Percentiles rank a stretch among this genome's conserved stretches.
phyloP scores from a whole-genome alignment of 2,329 filamentous ascomycete genomes.

The Aquanectria penicillioides region DNA sequence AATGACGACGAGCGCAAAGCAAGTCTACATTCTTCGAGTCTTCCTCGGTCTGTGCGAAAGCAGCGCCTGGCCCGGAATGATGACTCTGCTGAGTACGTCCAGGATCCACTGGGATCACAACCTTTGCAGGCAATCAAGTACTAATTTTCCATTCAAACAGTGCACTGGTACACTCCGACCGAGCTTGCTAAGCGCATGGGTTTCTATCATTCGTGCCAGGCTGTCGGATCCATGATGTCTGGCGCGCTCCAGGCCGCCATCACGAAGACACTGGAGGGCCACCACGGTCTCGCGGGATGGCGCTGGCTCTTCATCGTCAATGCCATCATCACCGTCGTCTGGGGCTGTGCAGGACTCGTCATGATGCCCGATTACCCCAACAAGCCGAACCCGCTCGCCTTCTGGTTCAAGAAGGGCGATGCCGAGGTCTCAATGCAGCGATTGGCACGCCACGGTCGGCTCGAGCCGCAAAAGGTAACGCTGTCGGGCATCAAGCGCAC shows the following conservation, averaged over 20 bases:
- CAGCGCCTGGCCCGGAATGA: conserved; percentile 49
- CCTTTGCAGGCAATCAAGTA: not conserved
- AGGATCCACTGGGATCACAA: not conserved
- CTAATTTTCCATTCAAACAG: not conserved
- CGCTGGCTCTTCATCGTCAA: conserved; percentile 58
- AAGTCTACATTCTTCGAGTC: conserved; percentile 51
- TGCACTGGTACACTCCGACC: conserved; percentile 27
- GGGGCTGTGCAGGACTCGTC: conserved; percentile 46
- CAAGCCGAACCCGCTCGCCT: conserved; percentile 37
- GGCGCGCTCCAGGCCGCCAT: conserved; percentile 55
- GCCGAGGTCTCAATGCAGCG: conserved; percentile 41
- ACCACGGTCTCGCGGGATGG: conserved; percentile 52
- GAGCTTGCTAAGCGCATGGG: conserved; percentile 45
- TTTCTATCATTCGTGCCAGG: conserved; percentile 54
- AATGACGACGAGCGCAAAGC: conserved; percentile 44
- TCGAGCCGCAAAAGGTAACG: conserved; percentile 36
- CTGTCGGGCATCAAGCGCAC: conserved; percentile 38
- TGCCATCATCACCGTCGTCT: conserved; percentile 48
- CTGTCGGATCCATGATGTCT: conserved; percentile 53
- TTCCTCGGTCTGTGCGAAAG: conserved; percentile 51
- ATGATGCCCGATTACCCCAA: conserved; percentile 49
- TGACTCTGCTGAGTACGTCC: conserved; percentile 45
- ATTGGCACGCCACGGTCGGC: conserved; percentile 37
- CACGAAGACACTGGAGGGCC: conserved; percentile 50
- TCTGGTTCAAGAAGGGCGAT: conserved; percentile 43